These are phyloP conservation scores for Speleostelium caveatum DNA, from an alignment of 78 protist species.

Conservation along the genomic window DNA sequence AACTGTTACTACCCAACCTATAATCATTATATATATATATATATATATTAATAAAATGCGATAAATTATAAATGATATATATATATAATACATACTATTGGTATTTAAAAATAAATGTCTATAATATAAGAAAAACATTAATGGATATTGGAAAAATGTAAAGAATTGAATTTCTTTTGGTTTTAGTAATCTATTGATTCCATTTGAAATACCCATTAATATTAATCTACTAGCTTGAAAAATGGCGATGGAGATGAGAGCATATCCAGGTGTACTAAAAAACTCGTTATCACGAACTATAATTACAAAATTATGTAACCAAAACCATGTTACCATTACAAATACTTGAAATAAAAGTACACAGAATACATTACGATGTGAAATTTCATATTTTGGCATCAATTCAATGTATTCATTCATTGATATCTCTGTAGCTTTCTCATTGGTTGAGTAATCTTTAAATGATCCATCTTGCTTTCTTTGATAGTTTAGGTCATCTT, in stretches of 20 bases:
- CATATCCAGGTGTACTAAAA: slow-evolving; percentile 24
- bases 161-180: slow-evolving; percentile 45
- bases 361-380: slow-evolving; percentile 30
- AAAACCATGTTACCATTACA: slow-evolving; percentile 67
- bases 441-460: background rate
- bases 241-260: slow-evolving; percentile 24
- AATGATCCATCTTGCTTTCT: background rate
- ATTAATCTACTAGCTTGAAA: slow-evolving; percentile 46
- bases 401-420: background rate
- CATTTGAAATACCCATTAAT: slow-evolving; percentile 45
- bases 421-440: background rate
- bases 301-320: slow-evolving; percentile 44
- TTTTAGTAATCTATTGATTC: slow-evolving; percentile 44
- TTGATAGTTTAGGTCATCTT: no score
- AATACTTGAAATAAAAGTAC: slow-evolving; percentile 28
- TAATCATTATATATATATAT: background rate
- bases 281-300: slow-evolving; percentile 39
- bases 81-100: slow-evolving; percentile 33
- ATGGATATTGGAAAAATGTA: slow-evolving; percentile 61
- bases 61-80: background rate
- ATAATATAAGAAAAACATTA: slow-evolving; percentile 76
- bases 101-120: slow-evolving; percentile 52
- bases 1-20: slow-evolving; percentile 54
- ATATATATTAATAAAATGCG: background rate
- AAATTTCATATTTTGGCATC: slow-evolving; percentile 43